A percentile compares a stretch with the other conserved stretches of the same genome.
These are phyloP conservation scores for Pythium utonaiense DNA, from an alignment of 352 stramenopile genomes.

Conservation along the genomic window DNA sequence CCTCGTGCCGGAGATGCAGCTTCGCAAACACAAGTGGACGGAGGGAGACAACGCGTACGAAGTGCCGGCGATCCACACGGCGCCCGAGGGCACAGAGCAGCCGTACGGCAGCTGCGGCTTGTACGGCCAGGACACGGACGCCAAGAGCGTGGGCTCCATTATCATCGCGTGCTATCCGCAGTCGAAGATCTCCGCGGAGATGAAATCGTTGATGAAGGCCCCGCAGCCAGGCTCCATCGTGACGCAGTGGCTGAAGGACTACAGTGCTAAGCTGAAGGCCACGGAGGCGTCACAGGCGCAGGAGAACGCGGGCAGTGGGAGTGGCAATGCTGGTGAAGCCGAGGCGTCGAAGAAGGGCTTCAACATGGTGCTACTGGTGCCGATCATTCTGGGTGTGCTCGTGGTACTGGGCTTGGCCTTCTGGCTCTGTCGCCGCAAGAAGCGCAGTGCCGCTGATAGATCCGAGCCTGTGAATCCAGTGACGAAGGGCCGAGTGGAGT, in stretches of 20 bases:
- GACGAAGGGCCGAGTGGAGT: background rate
- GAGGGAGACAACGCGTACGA: background rate
- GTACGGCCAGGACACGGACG: background rate
- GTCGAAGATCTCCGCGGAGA: background rate
- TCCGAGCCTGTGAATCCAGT: background rate
- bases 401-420: background rate
- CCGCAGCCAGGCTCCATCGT: constrained; percentile 3
- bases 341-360: no score
- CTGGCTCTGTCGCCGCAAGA: constrained; percentile 1
- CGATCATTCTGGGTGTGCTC: background rate
- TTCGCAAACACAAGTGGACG: constrained; percentile 2
- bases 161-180: constrained; percentile 7
- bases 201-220: background rate
- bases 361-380: background rate
- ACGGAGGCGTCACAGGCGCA: no score
- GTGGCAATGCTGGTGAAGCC: no score
- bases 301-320: no score
- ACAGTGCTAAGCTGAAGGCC: background rate
- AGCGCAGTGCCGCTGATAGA: background rate
- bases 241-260: constrained; percentile 11
- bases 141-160: background rate
- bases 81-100: background rate
- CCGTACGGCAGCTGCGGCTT: background rate
- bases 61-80: constrained; percentile 16
- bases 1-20: constrained; percentile 1